Percentiles rank a stretch among this genome's conserved stretches.
These are phyloP conservation scores for Vicia sativa DNA, from an alignment of 306 rosid species.

Conservation along the genomic window DNA sequence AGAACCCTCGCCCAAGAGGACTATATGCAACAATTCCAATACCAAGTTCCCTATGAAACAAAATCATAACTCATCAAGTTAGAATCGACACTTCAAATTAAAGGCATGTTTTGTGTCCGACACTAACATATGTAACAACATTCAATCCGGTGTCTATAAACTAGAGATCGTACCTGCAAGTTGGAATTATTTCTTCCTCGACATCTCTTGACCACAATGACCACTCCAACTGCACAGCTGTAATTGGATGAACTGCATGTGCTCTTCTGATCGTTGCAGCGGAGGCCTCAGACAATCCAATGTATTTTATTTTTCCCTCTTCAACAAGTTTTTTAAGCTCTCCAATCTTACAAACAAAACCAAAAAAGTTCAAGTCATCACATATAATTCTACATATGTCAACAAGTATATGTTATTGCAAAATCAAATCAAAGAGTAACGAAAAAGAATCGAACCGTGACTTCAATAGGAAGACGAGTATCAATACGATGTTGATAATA, in stretches of 20 bases:
- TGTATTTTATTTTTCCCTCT: constrained; percentile 66
- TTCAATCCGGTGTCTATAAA: too few relatives aligned
- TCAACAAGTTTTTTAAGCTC: constrained; percentile 67
- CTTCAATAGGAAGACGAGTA: constrained; percentile 67
- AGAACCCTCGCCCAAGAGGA: constrained; percentile 72
- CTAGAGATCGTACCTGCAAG: constrained; percentile 54
- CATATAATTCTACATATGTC: neutral
- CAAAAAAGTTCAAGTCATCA: neutral
- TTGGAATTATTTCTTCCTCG: constrained; percentile 62
- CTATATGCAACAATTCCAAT: constrained; percentile 73
- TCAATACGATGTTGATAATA: constrained; percentile 78
- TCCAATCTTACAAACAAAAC: constrained; percentile 46
- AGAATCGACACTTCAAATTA: too few relatives aligned
- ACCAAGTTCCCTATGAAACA: constrained; percentile 52
- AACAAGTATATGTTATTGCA: neutral
- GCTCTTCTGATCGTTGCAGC: constrained; percentile 73
- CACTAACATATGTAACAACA: too few relatives aligned
- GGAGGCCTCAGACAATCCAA: constrained; percentile 69
- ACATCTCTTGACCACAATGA: constrained; percentile 66
- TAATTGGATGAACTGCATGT: constrained; percentile 68
- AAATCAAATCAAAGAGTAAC: neutral
- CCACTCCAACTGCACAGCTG: constrained; percentile 69
- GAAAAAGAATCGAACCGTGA: constrained; percentile 48
- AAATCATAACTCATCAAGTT: neutral
- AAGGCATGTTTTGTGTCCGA: too few relatives aligned